Evolutionary conservation across 2,329 filamentous ascomycete species (phyloP).

Genomic region (Iodosphaeria phyllophila): DNA sequence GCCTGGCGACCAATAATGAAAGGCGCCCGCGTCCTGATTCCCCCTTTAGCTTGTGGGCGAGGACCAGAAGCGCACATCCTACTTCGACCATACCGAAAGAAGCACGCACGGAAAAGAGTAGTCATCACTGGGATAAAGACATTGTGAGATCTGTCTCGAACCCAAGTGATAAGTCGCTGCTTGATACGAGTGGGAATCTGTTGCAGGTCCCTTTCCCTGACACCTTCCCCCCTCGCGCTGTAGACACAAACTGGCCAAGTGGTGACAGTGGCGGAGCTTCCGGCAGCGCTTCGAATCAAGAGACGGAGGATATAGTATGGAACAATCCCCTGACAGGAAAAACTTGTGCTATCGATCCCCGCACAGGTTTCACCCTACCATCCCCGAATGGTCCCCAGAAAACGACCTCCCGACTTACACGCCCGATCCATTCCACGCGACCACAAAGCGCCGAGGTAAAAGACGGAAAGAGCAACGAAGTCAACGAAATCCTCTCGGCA

Average conservation of each 20-base stretch:
- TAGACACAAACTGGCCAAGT: too few relatives aligned
- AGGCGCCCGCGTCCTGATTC: conserved; percentile 12
- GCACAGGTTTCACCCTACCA: conserved; percentile 29
- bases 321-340: conserved; percentile 38
- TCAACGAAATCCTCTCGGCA: conserved; percentile 36
- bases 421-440: too few relatives aligned
- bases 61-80: conserved; percentile 15
- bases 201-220: conserved; percentile 25
- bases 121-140: too few relatives aligned
- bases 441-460: conserved; percentile 4
- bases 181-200: conserved; percentile 22
- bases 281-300: too few relatives aligned
- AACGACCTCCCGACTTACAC: too few relatives aligned
- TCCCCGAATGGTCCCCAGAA: conserved; percentile 9
- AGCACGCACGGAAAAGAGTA: too few relatives aligned
- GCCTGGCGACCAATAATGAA: conserved; percentile 19
- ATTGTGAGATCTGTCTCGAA: too few relatives aligned
- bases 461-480: conserved; percentile 25
- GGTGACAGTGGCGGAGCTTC: too few relatives aligned
- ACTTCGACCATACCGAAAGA: neutral
- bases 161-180: conserved; percentile 9
- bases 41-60: conserved; percentile 17
- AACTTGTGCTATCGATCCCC: conserved; percentile 28
- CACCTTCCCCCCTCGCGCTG: too few relatives aligned
- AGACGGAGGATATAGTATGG: conserved; percentile 30